These are phyloP conservation scores for Cladobotryum protrusum DNA, from an alignment of 2,329 filamentous ascomycete species.

Conservation along the genomic window DNA sequence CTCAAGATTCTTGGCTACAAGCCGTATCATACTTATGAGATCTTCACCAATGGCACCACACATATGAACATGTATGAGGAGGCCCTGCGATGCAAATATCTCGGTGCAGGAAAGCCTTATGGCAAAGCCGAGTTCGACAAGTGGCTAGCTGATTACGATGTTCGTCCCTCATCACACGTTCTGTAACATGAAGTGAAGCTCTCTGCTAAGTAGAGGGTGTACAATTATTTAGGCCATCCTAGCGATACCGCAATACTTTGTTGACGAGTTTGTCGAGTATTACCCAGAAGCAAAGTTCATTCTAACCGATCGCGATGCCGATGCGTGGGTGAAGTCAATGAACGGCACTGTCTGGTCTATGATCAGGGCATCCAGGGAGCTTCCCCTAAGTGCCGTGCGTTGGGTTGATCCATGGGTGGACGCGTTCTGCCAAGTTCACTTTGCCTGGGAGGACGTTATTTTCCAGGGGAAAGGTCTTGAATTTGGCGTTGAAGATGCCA, in stretches of 20 bases:
- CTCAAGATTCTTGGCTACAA: constrained; percentile 29
- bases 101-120: constrained; percentile 24
- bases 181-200: no score
- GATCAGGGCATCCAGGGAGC: constrained; percentile 1
- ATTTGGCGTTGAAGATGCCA: constrained; percentile 3
- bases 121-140: constrained; percentile 33
- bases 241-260: constrained; percentile 20
- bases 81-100: constrained; percentile 23
- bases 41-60: constrained; percentile 16
- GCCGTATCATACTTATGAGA: constrained; percentile 31
- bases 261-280: constrained; percentile 18
- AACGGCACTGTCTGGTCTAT: constrained; percentile 19
- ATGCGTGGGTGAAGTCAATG: constrained; percentile 25
- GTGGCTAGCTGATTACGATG: constrained; percentile 34
- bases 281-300: constrained; percentile 31
- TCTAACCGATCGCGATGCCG: constrained; percentile 27
- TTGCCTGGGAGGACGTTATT: constrained; percentile 4
- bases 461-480: constrained; percentile 8
- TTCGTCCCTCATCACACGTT: constrained; percentile 12
- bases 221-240: constrained; percentile 9
- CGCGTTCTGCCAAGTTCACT: constrained; percentile 6
- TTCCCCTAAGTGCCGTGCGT: constrained; percentile 22
- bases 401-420: constrained; percentile 18
- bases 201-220: neutral
- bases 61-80: constrained; percentile 24